Conservation (phyloP, 1,284 basidiomycete genomes). For the Boletus smithii region DNA sequence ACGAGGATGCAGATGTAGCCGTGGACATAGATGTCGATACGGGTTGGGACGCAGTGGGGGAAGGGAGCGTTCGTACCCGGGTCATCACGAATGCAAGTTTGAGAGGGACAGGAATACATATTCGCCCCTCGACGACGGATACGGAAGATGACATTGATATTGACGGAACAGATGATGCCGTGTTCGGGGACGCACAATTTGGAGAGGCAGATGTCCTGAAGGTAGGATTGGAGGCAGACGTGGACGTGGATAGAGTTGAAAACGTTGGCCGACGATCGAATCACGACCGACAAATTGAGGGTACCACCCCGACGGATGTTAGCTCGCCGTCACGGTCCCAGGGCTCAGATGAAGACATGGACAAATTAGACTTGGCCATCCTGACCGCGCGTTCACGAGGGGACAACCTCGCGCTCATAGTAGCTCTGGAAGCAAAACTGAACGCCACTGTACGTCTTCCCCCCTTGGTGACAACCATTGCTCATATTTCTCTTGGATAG, state of each 20-base stretch:
- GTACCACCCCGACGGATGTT: not conserved
- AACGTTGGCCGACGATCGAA: conserved; percentile 17
- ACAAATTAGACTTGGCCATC: conserved; percentile 50
- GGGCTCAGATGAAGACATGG: conserved; percentile 33
- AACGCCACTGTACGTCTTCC: conserved; percentile 48
- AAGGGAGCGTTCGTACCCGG: conserved; percentile 28
- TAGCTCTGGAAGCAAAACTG: conserved; percentile 60
- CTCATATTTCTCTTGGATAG: conserved; percentile 19
- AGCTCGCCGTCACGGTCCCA: conserved; percentile 1
- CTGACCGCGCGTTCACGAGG: conserved; percentile 46
- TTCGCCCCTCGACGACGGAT: conserved; percentile 53
- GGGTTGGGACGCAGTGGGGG: conserved; percentile 29
- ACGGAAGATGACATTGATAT: conserved; percentile 76
- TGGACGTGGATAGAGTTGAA: conserved; percentile 39
- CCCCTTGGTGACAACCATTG: not conserved
- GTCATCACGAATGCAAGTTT: conserved; percentile 38
- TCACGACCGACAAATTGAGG: conserved; percentile 15
- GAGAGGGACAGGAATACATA: conserved; percentile 57
- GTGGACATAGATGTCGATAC: conserved; percentile 38
- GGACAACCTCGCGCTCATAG: conserved; percentile 46
- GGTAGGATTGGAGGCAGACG: conserved; percentile 10
- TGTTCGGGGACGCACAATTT: conserved; percentile 70
- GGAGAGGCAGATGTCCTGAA: conserved; percentile 63
- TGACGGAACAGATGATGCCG: conserved; percentile 67
- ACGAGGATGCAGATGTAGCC: conserved; percentile 25